Base-by-base conservation (phyloP, 202 grass and related monocot species). In the Setaria viridis region DNA sequence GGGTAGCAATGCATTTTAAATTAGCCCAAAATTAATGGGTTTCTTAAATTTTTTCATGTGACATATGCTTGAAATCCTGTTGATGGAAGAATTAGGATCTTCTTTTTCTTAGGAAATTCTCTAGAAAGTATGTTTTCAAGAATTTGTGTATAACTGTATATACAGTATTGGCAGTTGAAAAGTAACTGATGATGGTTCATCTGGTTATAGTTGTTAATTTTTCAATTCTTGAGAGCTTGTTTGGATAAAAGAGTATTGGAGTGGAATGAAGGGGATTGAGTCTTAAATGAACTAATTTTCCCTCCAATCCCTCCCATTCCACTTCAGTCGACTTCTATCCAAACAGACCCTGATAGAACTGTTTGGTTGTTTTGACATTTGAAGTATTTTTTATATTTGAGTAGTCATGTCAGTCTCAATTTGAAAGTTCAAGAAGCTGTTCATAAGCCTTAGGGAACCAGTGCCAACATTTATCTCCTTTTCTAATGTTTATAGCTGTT, bases 151-250 rank as follows among this genome's bases (percentile, higher is more conserved):
- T 30, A 51, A 69, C 60, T 77, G 37, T 49, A 69, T 49, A 32
- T 78, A 9, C 62, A 65, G 11, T 55, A 14, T 89, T 76, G 25
- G 19, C 17, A 55, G 14, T 53, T 19, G 4, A 81, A 77, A 81
- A 71, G 6, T 57, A 30, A 43, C 35, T 29, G 14, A 72, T 83
- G 60, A 87, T 79, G 74, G 16, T 90, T 83, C 58, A 83, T 83
- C 49, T 62, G 17, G 10, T 63, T 81, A 57, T 37, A 9, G 34
- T 68, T 41, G 14, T 80, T 10, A 74, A 67, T 80, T 72, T 7
- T 69, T 89, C 9, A 74, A 49, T 84, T 65, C 14, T 75, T 11
- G 25, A 25, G 25, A 25, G 25, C 25, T 25, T 25, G 25, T 25
- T 25, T 25, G 25, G 25, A 25, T 25, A 25, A 25, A 25, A 25